Evolutionary conservation across 148 eudicot species (phyloP).

Genomic region (Hydrangea macrophylla): DNA sequence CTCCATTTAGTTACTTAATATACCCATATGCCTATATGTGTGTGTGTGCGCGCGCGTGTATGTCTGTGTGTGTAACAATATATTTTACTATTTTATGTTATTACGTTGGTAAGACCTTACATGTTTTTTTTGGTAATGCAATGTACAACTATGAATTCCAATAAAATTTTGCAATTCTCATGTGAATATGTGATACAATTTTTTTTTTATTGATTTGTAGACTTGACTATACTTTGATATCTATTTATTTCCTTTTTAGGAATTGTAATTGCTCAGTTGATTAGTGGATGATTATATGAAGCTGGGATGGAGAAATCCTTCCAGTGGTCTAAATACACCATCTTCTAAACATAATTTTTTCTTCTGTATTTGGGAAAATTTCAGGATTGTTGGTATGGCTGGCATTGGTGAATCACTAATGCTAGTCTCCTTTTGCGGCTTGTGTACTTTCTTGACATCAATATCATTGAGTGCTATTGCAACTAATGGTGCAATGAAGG

Average conservation of each 20-base stretch:
- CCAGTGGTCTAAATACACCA: background rate
- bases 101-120: background rate
- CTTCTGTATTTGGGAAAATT: slow-evolving; percentile 21
- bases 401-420: slow-evolving; percentile 85
- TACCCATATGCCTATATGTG: too few species aligned
- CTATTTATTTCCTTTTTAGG: background rate
- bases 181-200: background rate
- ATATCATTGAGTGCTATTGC: slow-evolving; percentile 97
- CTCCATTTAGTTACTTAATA: too few species aligned
- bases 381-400: slow-evolving; percentile 99
- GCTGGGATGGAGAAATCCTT: background rate
- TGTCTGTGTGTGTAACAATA: too few species aligned
- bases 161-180: background rate
- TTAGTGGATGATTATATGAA: background rate
- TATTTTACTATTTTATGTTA: too few species aligned
- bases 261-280: background rate
- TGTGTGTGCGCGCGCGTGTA: too few species aligned
- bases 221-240: background rate
- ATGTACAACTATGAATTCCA: background rate
- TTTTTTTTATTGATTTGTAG: background rate
- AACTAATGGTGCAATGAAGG: slow-evolving; percentile 99
- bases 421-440: slow-evolving; percentile 84
- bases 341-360: slow-evolving; percentile 1
- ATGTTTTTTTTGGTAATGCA: background rate
- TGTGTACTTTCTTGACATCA: slow-evolving; percentile 91